Conservation (phyloP, 1,284 basidiomycete genomes). For the Boletus coffeatus region DNA sequence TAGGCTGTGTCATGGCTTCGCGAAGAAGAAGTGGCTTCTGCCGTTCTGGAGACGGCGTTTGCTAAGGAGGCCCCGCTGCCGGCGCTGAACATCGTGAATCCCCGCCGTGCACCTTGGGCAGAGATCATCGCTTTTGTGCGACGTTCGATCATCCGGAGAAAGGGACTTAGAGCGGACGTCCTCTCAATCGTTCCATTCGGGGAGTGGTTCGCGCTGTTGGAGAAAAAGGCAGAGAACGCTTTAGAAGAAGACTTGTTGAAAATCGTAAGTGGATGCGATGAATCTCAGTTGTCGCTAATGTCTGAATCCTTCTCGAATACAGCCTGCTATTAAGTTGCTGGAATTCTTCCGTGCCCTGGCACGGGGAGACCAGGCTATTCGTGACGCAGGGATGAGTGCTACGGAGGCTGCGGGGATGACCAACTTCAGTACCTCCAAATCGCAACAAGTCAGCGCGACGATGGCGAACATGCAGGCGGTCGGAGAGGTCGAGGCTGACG, state of each 20-base stretch:
- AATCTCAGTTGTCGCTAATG: too few relatives aligned
- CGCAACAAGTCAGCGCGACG: slow-evolving; percentile 12
- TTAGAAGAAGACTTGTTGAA: background rate
- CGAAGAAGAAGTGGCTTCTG: too few relatives aligned
- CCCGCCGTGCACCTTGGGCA: too few relatives aligned
- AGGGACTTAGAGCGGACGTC: background rate
- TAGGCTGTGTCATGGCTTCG: too few relatives aligned
- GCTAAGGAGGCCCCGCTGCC: too few relatives aligned
- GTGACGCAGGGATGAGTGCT: background rate
- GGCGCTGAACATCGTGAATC: too few relatives aligned
- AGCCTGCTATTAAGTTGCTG: too few relatives aligned
- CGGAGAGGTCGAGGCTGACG: slow-evolving; percentile 6
- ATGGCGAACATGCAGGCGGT: slow-evolving; percentile 11
- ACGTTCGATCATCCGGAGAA: too few relatives aligned
- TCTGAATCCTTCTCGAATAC: too few relatives aligned
- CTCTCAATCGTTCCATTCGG: background rate
- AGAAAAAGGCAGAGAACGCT: background rate
- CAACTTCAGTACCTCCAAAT: slow-evolving; percentile 11
- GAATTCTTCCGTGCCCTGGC: background rate
- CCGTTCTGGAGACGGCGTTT: too few relatives aligned
- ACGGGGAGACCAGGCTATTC: background rate
- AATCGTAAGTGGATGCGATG: background rate
- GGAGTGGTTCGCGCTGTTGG: background rate
- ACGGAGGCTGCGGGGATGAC: background rate
- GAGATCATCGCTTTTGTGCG: too few relatives aligned